Conservation (phyloP, 208 protist genomes). For the Strigomonas oncopelti region DNA sequence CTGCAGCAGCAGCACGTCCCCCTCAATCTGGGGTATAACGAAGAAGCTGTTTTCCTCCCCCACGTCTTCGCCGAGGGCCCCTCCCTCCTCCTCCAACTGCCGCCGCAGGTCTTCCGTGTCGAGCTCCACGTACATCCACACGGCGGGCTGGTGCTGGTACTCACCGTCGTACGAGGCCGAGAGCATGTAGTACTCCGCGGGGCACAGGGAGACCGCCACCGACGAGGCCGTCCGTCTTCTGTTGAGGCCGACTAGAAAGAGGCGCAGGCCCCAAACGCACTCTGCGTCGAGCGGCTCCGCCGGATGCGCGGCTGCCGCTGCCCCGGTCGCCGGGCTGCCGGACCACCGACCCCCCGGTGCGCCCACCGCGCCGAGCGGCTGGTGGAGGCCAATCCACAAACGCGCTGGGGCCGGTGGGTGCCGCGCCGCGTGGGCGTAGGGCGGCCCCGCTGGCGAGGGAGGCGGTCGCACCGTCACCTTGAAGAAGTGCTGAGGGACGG, state of each 20-base stretch:
- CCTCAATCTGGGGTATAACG: constrained; percentile 45
- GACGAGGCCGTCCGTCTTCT: too few relatives aligned
- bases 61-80: neutral
- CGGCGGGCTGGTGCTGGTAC: constrained; percentile 31
- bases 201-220: too few relatives aligned
- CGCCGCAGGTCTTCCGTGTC: constrained; percentile 13
- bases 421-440: neutral
- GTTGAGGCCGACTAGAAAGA: neutral
- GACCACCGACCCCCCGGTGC: constrained; percentile 15
- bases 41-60: constrained; percentile 24
- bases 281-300: neutral
- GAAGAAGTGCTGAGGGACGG: constrained; percentile 30
- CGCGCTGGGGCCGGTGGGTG: constrained; percentile 14
- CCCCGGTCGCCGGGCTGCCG: neutral
- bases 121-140: constrained; percentile 77
- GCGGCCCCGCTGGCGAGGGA: too few relatives aligned
- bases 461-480: constrained; percentile 17
- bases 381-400: constrained; percentile 67
- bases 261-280: neutral
- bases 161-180: constrained; percentile 58
- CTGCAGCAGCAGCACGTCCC: constrained; percentile 5
- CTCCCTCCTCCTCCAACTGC: neutral
- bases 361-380: constrained; percentile 23
- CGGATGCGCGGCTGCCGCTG: neutral
- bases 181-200: constrained; percentile 27